These are phyloP conservation scores for Secale cereale DNA, from an alignment of 176 grass and related monocot species.

Conservation along the genomic window DNA sequence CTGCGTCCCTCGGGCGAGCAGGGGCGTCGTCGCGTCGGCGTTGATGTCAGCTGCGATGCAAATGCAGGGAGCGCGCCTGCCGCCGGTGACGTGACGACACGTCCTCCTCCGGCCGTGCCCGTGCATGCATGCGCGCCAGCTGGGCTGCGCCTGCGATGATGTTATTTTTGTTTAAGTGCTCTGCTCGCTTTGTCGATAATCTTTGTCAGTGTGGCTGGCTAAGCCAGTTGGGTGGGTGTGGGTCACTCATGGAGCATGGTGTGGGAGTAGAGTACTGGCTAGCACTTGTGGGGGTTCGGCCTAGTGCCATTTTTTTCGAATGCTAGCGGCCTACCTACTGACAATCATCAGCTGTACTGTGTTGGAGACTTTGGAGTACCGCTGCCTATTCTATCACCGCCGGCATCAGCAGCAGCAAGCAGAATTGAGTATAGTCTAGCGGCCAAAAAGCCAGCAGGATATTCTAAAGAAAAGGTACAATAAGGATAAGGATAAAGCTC, in stretches of 20 bases:
- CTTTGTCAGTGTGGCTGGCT: not conserved
- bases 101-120: not conserved
- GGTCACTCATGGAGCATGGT: not conserved
- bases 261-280: not conserved
- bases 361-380: no score
- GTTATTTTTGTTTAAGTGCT: not conserved
- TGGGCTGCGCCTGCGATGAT: not conserved
- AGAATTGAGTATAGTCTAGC: not conserved
- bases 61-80: not conserved
- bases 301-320: not conserved
- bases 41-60: not conserved
- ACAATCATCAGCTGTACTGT: not conserved
- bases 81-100: conserved; percentile 14
- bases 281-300: not conserved
- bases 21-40: not conserved
- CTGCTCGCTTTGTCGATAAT: conserved; percentile 26
- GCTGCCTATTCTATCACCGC: not conserved
- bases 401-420: not conserved
- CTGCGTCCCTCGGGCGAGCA: not conserved
- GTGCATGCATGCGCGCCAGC: conserved; percentile 20
- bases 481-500: not conserved
- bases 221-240: not conserved
- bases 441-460: not conserved
- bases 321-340: not conserved
- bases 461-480: not conserved